phyloP scores from a whole-genome alignment of 805 yeast genomes.

The Saccharomycopsis fermentans region DNA sequence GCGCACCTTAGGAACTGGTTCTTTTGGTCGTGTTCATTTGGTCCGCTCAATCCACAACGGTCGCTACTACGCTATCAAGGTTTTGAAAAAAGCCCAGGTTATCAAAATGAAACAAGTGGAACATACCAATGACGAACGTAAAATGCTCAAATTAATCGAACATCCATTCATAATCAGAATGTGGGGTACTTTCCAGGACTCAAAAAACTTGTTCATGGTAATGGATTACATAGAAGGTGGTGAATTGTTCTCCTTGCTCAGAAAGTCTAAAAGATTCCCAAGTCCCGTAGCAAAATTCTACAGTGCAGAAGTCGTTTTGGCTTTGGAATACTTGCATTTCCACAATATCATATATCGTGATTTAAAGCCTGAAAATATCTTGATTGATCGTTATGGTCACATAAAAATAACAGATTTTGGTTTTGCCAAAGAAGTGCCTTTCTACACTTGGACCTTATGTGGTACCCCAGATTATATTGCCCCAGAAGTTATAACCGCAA shows the following conservation, averaged over 20 bases:
- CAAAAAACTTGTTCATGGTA: constrained; percentile 76
- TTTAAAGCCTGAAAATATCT: constrained; percentile 85
- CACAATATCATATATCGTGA: constrained; percentile 86
- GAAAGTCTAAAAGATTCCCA: constrained; percentile 87
- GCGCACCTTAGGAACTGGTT: constrained; percentile 90
- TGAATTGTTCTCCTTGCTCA: constrained; percentile 72
- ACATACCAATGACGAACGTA: constrained; percentile 90
- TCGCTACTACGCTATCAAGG: constrained; percentile 88
- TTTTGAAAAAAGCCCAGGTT: constrained; percentile 75
- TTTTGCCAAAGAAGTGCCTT: constrained; percentile 85
- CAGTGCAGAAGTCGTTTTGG: constrained; percentile 82
- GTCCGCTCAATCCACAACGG: constrained; percentile 85
- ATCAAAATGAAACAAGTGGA: constrained; percentile 91
- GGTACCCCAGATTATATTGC: constrained; percentile 97
- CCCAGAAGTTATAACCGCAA: constrained; percentile 89
- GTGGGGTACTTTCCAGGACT: constrained; percentile 97
- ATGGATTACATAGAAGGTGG: constrained; percentile 98
- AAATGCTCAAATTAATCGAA: constrained; percentile 75
- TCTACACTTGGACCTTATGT: constrained; percentile 88
- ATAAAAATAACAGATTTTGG: constrained; percentile 91
- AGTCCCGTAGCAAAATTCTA: constrained; percentile 94
- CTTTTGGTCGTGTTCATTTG: constrained; percentile 89
- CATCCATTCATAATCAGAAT: constrained; percentile 87
- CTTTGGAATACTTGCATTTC: constrained; percentile 78
- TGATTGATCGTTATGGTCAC: constrained; percentile 83